Base-by-base conservation (phyloP, 1,139 yeast species). In the Groenewaldozyma sp. region DNA sequence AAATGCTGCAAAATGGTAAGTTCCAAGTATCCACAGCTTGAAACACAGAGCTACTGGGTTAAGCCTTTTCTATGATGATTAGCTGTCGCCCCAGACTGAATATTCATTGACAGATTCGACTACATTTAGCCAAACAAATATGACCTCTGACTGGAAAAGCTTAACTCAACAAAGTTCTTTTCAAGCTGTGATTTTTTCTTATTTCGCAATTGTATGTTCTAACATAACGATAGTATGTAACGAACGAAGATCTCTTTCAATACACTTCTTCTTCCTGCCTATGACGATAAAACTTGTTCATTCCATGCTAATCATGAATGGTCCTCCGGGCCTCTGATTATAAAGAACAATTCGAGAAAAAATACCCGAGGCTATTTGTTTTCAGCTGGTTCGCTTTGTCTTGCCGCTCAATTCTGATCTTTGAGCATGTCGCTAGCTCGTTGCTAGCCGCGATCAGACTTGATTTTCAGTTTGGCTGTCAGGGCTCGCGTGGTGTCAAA, bases 61-160 rank as follows among this genome's bases (percentile, higher is more conserved):
- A 11, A 22, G 13, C 22, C 18, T 17, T 16, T 36, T 35, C 46
- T 36, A 55, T 70, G 76, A 72, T 70, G 76, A 71, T 69, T 58
- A 57, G 62, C 51, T 70, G 77, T 72, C 77, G 77, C 78, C 78
- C 78, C 77, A 73, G 71, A 63, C 77, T 71, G 74, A 72, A 54
- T 37, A 37, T 49, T 49, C 50, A 54, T 67, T 73, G 77, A 73
- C 69, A 13, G 78, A 73, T 60, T 68, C 76, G 76, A 70, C 70
- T 62, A 63, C 59, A 35, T 40, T 37, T 44, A 62, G 70, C 75
- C 68, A 64, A 65, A 68, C 72, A 67, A 52, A 54, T 36, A 17
- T 26, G 26, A 28, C 36, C 31, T 38, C 38, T 31, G 37, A 34
- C 21, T 18, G 17, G 24, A 16, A 22, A 7, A 27, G 14, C 31